Percentiles rank a stretch among this genome's conserved stretches.
Conservation (phyloP, 2,329 filamentous ascomycete species). For the Hawksworthiomyces lignivorus region DNA sequence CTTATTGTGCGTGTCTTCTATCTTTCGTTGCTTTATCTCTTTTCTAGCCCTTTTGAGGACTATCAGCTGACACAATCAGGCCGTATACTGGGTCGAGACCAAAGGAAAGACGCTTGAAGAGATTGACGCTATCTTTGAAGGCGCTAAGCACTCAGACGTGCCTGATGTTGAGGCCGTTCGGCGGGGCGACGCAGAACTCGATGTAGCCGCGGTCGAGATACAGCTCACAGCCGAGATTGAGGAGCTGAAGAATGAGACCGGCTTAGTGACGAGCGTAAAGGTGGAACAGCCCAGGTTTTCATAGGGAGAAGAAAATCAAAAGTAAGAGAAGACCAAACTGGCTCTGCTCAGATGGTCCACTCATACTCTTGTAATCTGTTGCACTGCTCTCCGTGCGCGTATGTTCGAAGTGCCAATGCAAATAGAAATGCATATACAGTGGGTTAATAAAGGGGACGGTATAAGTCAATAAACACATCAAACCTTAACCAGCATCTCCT, state of each 20-base stretch:
- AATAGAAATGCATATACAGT: no score
- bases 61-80: conserved; percentile 15
- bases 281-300: no score
- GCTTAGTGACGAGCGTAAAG: background rate
- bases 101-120: conserved; percentile 31
- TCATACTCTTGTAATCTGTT: no score
- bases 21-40: background rate
- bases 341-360: no score
- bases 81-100: conserved; percentile 29
- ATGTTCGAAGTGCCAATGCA: no score
- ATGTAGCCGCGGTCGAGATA: conserved; percentile 17
- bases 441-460: no score
- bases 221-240: conserved; percentile 9
- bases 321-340: no score
- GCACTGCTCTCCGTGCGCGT: no score
- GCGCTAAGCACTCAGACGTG: conserved; percentile 23
- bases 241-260: conserved; percentile 1
- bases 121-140: conserved; percentile 29
- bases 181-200: conserved; percentile 16
- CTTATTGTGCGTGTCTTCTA: conserved; percentile 27
- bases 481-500: no score
- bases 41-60: background rate
- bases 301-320: no score
- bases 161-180: conserved; percentile 21
- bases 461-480: no score